Evolutionary conservation across 1,139 yeast species (phyloP), one percentile per base, ranked within the genome.

Genomic region (Yamadazyma jaroonii): DNA sequence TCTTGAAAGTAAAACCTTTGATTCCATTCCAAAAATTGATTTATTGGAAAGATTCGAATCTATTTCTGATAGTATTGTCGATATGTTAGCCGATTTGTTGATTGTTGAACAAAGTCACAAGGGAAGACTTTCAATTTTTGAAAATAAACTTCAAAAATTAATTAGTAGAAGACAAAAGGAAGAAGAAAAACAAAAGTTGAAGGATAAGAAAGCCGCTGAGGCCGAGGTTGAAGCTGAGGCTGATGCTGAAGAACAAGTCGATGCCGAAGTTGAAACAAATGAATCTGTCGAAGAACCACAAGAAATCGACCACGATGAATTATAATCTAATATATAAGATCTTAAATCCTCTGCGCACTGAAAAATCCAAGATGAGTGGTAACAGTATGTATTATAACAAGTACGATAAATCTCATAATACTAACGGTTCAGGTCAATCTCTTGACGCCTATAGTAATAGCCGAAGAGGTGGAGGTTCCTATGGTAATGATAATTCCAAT

Each of bases 291-390:
- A 33, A 21, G 34, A 58, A 35, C 52, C 58, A 14, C 35, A 25
- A 29, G 26, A n/a, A 11, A 34, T 25, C 21, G 32, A 36, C 41
- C 29, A 17, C 58, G 87, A 81, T 57, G 88, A 81, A 62, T 72
- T 81, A 66, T 80, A 69, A 30, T 37, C 28, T 11, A n/a, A 20
- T 15, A 29, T 20, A 27, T 4, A 27, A 27, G 13, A 15, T 15
- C n/a, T n/a, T 13, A 28, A 14, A 15, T 10, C 10, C n/a, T 20
- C 9, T 25, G 21, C 13, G 35, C 35, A 20, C 21, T 34, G 31
- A 28, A 34, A 28, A 34, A 28, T 23, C 22, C 27, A 10, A 28
- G 25, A 29, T 35, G 37, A 29, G 34, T 22, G 29, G 10, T 13
- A 26, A 31, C 17, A 17, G 38, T 35, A 35, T 3, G 38, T 31